These are phyloP conservation scores for Sisymbrium irio DNA, from an alignment of 345 rosid genomes.

Conservation along the genomic window DNA sequence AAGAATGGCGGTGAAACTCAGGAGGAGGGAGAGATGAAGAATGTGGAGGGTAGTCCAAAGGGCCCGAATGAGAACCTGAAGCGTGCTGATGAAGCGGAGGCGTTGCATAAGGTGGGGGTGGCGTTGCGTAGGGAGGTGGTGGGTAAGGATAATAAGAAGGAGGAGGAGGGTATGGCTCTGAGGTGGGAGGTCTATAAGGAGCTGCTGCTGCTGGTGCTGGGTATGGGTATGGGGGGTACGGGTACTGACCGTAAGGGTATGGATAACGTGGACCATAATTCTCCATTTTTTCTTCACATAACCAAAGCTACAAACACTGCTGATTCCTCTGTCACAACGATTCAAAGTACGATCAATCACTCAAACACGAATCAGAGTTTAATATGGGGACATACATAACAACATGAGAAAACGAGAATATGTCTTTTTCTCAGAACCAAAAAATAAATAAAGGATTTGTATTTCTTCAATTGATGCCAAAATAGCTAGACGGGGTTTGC, in stretches of 20 bases:
- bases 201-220: neutral
- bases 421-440: neutral
- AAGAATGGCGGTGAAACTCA: conserved; percentile 33
- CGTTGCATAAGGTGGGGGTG: conserved; percentile 29
- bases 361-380: too few relatives aligned
- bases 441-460: too few relatives aligned
- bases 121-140: conserved; percentile 29
- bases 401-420: neutral
- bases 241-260: conserved; percentile 49
- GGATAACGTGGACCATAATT: conserved; percentile 29
- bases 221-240: conserved; percentile 41
- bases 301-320: neutral
- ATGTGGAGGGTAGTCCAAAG: conserved; percentile 32
- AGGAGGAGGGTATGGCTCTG: conserved; percentile 47
- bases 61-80: conserved; percentile 39
- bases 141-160: conserved; percentile 42
- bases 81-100: conserved; percentile 25
- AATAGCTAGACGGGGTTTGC: neutral
- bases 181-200: conserved; percentile 52
- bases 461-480: neutral
- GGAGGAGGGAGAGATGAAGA: conserved; percentile 21
- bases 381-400: too few relatives aligned
- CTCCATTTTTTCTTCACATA: conserved; percentile 18
- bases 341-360: neutral
- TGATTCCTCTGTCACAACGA: neutral